Base-by-base conservation (phyloP, 2,329 filamentous ascomycete genomes). In the Claviceps purpurea region DNA sequence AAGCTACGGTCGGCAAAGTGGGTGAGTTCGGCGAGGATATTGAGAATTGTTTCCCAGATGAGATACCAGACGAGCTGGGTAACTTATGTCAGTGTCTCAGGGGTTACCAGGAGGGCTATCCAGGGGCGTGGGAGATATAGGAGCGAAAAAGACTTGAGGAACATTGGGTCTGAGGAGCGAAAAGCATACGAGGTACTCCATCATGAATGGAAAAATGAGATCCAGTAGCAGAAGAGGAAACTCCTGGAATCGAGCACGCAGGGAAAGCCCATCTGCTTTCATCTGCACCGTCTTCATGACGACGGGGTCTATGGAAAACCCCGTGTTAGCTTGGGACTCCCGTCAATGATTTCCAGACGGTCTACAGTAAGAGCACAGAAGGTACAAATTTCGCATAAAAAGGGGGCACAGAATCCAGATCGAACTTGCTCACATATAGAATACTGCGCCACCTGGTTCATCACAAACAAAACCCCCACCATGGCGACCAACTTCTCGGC, bases 171-270 rank as follows among this genome's bases (percentile, higher is more conserved):
- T 2, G n/a, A 10, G 45, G 16, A 2, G 3, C n/a, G 24, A 8
- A 26, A 45, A 11, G 24, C 66, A 56, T 57, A 74, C 71, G 50
- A 90, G 67, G 56, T 89, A 88, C 63, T 90, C 85, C 67, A 89
- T 80, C 68, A 90, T 79, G 56, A 91, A 83, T 0, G 86, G 87
- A 55, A 90, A 89, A 8, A 89, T 73, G 55, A 91, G 74, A 59
- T 90, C 85, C 54, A 75, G 77, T n/a, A 89, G 68, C 52, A 90
- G 77, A 77, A 82, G 87, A 0, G 87, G 86, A 54, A 89, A 89
- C 53, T 82, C 77, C 53, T 68, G 69, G 60, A 87, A 78, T 47
- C 86, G 76, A 55, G 79, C 71, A 3, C 70, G 65, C 6, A 87
- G 69, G 0, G 81, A 71, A 64, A 85, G 72, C 6, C 79, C 79